Base-by-base conservation (phyloP, 2,329 filamentous ascomycete genomes). In the Calonectria montana region DNA sequence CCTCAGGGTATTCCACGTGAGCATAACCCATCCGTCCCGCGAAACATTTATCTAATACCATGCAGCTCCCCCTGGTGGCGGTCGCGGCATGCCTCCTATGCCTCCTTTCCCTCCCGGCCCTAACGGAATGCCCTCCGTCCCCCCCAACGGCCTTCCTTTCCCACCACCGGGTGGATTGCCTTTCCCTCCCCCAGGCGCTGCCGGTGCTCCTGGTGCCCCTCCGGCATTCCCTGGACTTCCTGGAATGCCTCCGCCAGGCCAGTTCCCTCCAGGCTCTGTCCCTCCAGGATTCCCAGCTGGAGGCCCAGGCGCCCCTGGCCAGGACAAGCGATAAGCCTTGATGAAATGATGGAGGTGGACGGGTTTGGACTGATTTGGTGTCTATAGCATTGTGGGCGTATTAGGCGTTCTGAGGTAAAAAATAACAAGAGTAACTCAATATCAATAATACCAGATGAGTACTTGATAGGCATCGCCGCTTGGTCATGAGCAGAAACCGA, bases 1-100 rank as follows among this genome's bases (percentile, higher is more conserved):
- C 83, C 84, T 64, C 86, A 83, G 47, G 84, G 83, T 27, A 75
- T 87, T 43, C 85, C 90, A 81, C 90, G 90, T 91, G 90, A 79
- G 89, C 87, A 2, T 13, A 61, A 13, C 39, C 37, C 59, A 23
- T 37, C 23, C 23, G 37, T 25, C 15, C 3, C 8, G 35, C 15
- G 8, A 8, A 23, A 6, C 25, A 25, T 29, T 59, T 29, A 16
- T 9, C 71, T 81, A 67, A 79, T 67, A 53, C 18, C 23, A 21
- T 48, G 25, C 27, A 72, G 78, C 80, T 88, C 88, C 88, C 71
- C 89, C 90, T 48, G 84, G 83, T 62, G 88, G 87, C 71, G 88
- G 86, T 67, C 86, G 88, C 76, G 88, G 88, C 73, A 85, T 87
- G 80, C 83, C 84, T 41, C 82, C 83, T 25, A 84, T 87, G 77